Percentiles rank a stretch among this genome's conserved stretches.
These are phyloP conservation scores for Exophiala alcalophila DNA, from an alignment of 2,329 filamentous ascomycete species.

Conservation along the genomic window DNA sequence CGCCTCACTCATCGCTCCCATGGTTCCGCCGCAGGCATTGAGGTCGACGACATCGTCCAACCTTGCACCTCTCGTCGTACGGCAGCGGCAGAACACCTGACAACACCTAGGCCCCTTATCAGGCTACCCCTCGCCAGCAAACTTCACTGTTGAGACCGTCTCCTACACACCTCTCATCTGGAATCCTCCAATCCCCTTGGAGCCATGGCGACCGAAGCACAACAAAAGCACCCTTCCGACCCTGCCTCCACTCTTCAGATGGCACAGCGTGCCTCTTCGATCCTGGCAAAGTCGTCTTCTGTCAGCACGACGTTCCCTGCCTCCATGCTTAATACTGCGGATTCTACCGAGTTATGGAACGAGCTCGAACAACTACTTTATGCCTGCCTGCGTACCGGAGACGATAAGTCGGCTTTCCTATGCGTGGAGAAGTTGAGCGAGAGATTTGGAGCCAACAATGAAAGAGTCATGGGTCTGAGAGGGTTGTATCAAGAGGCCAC, in stretches of 20 bases:
- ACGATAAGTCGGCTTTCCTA: conserved; percentile 71
- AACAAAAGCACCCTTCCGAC: conserved; percentile 34
- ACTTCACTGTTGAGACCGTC: no score
- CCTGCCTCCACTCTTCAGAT: conserved; percentile 46
- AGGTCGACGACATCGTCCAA: no score
- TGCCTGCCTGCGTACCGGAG: conserved; percentile 77
- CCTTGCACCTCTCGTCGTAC: no score
- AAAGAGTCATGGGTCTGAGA: conserved; percentile 77
- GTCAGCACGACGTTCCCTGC: conserved; percentile 49
- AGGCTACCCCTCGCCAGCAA: no score
- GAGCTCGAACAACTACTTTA: conserved; percentile 84
- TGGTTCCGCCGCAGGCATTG: no score
- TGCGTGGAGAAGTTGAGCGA: conserved; percentile 72
- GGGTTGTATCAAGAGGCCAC: conserved; percentile 83
- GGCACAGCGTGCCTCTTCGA: conserved; percentile 43
- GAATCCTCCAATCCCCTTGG: not conserved
- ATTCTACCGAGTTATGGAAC: conserved; percentile 78
- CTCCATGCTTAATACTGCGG: conserved; percentile 52
- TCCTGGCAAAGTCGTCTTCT: conserved; percentile 51
- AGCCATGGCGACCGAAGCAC: conserved; percentile 17
- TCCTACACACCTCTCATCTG: no score
- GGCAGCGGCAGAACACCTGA: no score
- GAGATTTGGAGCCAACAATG: conserved; percentile 80
- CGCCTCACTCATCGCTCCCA: no score
- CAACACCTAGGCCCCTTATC: no score